Base-by-base conservation (phyloP, 1,139 yeast species). In the Hemisphaericaspora xylofermentans region DNA sequence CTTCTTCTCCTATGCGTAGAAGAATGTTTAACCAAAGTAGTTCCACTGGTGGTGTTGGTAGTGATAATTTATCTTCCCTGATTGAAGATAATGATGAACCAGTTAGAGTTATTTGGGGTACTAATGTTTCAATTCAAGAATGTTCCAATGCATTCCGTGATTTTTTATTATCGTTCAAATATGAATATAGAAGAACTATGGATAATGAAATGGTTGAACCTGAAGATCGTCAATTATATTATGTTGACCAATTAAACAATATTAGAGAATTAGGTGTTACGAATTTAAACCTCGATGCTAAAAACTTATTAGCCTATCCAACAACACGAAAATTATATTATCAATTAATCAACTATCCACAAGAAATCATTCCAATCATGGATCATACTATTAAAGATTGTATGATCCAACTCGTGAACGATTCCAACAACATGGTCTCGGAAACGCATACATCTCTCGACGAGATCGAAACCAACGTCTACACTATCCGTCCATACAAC, bases 321-420 rank as follows among this genome's bases (percentile, higher is more conserved):
- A 74, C 84, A 13, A 84, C 97, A 6, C 80, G 79, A 49, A 88
- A 86, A 55, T 70, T 94, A 39, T 91, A 85, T 62, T 79, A 86
- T 56, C 97, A 91, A 63, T 71, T 93, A 49, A 76, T 88, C 50
- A 87, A 88, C 57, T 93, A 91, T 59, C 99, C 99, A 0, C 97
- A 91, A 61, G 99, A 93, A 71, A 88, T 93, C 33, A 84, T 93
- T 42, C 98, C 98, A 7, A 88, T 93, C 52, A 89, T 93, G 97
- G 99, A 93, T 73, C 96, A 89, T 58, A 84, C 96, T 2, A 77
- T 91, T 43, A 91, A 89, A 58, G 97, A 93, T 60, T 85, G 93
- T 53, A 80, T 93, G 80, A 83, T 88, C 24, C 84, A 91, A 6
- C 62, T 89, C 15, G 84, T 84, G 17, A 71, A 84, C 44, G 91